A percentile compares a stretch with the other conserved stretches of the same genome.
Evolutionary conservation across 1,139 yeast genomes (phyloP).

Genomic region (Scheffersomyces insectosa): DNA sequence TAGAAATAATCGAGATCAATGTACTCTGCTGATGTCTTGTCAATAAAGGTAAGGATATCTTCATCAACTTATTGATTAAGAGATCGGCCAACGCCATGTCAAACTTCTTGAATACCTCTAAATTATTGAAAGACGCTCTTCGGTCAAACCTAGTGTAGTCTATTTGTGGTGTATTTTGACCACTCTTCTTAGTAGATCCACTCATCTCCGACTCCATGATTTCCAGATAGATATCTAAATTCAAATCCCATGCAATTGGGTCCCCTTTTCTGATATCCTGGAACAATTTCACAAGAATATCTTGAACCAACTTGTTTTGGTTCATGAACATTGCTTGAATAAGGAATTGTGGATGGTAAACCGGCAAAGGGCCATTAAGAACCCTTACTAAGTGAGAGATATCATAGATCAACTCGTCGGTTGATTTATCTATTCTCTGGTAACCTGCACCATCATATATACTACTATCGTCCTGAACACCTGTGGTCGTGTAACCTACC

Average conservation of each 20-base stretch:
- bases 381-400: constrained; percentile 64
- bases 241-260: constrained; percentile 36
- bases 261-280: constrained; percentile 46
- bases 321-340: constrained; percentile 75
- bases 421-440: constrained; percentile 8
- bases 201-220: constrained; percentile 9
- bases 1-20: constrained; percentile 65
- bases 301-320: constrained; percentile 56
- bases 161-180: constrained; percentile 5
- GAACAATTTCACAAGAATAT: constrained; percentile 56
- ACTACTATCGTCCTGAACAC: constrained; percentile 26
- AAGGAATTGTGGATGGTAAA: constrained; percentile 88
- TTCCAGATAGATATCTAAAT: constrained; percentile 24
- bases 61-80: constrained; percentile 61
- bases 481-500: constrained; percentile 47
- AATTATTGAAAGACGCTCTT: constrained; percentile 1
- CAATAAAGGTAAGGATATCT: constrained; percentile 70
- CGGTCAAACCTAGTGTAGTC: constrained; percentile 1
- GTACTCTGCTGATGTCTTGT: constrained; percentile 93
- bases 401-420: constrained; percentile 21
- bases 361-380: constrained; percentile 84
- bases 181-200: constrained; percentile 3
- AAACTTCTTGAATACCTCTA: constrained; percentile 40
- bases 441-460: constrained; percentile 37
- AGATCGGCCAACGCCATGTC: constrained; percentile 46